Conservation (phyloP, 192 early-diverging fungal genomes). For the Coemansia sp. region DNA sequence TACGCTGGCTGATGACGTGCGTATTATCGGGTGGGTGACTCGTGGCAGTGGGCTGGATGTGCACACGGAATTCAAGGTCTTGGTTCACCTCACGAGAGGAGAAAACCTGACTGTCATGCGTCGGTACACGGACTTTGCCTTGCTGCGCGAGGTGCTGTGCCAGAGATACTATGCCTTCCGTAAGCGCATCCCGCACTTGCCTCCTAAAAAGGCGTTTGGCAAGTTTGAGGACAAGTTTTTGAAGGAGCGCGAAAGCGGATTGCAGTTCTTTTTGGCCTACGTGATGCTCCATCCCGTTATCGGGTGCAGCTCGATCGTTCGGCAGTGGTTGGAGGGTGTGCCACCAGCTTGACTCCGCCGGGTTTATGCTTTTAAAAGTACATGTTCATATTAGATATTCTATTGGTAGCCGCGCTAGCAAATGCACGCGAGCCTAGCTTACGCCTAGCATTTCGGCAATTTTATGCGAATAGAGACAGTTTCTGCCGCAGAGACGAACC, state of each 20-base stretch:
- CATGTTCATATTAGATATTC: not conserved
- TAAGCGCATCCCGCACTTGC: conserved; percentile 45
- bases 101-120: conserved; percentile 46
- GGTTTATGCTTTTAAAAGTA: not conserved
- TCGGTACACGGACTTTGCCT: conserved; percentile 50
- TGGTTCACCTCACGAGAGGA: conserved; percentile 31
- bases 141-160: conserved; percentile 39
- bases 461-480: conserved; percentile 19
- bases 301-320: conserved; percentile 43
- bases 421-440: not conserved
- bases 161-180: conserved; percentile 34
- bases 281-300: conserved; percentile 55
- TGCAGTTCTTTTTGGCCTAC: conserved; percentile 54
- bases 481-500: conserved; percentile 36
- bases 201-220: conserved; percentile 49
- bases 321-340: conserved; percentile 33
- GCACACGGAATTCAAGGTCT: conserved; percentile 49
- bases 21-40: conserved; percentile 48
- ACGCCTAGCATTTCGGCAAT: conserved; percentile 8
- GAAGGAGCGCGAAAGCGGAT: conserved; percentile 48
- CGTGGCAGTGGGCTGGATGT: conserved; percentile 45
- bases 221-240: conserved; percentile 53
- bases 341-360: not conserved
- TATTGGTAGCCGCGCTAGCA: not conserved
- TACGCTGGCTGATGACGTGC: conserved; percentile 45